phyloP scores from a whole-genome alignment of 2,329 filamentous ascomycete species.

The Sarocladium strictum region DNA sequence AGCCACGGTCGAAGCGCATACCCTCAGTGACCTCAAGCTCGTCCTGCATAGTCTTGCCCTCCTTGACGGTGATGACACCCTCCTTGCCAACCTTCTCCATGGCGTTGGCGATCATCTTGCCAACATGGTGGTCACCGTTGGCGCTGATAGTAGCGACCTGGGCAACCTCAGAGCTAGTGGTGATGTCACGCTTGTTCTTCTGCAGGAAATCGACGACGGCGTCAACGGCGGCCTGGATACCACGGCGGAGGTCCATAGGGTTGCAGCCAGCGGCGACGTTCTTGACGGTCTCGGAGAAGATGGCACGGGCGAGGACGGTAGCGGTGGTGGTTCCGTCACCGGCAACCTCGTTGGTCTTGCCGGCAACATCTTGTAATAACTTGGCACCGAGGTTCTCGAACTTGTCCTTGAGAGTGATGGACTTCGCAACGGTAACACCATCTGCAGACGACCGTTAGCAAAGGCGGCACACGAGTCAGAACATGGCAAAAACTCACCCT shows the following conservation, averaged over 20 bases:
- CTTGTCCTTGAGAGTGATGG: conserved; percentile 93
- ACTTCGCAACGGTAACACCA: conserved; percentile 84
- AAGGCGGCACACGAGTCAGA: neutral
- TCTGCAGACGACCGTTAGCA: conserved; percentile 43
- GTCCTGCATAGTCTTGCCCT: conserved; percentile 96
- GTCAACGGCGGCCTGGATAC: conserved; percentile 94
- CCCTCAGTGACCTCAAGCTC: conserved; percentile 99
- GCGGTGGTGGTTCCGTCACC: conserved; percentile 98
- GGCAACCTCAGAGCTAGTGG: conserved; percentile 92
- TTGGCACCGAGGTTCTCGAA: conserved; percentile 98
- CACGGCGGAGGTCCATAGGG: conserved; percentile 96
- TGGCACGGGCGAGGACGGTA: conserved; percentile 92
- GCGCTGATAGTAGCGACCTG: conserved; percentile 98
- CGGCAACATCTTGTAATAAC: conserved; percentile 94
- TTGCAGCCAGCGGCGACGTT: conserved; percentile 99
- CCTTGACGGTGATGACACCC: conserved; percentile 99
- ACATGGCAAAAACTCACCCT: conserved; percentile 57
- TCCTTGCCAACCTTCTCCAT: conserved; percentile 99
- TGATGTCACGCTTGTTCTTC: conserved; percentile 96
- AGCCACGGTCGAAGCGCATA: conserved; percentile 99
- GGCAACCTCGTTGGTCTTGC: conserved; percentile 98
- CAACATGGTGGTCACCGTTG: conserved; percentile 94
- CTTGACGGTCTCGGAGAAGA: conserved; percentile 99
- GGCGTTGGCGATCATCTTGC: conserved; percentile 90
- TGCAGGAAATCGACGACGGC: conserved; percentile 91